Evolutionary conservation across 2,329 filamentous ascomycete species (phyloP).

Genomic region (Rosellinia necatrix): DNA sequence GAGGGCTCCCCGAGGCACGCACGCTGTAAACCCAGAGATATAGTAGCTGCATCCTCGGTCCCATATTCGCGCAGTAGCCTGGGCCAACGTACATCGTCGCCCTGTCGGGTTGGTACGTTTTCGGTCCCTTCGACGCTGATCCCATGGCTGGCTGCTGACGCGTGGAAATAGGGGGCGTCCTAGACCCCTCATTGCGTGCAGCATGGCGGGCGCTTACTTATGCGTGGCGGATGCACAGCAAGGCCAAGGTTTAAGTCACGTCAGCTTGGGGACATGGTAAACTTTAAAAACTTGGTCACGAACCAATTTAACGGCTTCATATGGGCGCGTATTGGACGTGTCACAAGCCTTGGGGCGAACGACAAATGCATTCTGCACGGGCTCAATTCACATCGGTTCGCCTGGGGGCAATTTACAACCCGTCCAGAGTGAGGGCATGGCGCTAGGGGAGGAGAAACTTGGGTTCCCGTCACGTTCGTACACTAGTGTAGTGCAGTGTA

Average conservation of each 20-base stretch:
- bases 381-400: background rate
- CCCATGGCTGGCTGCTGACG: background rate
- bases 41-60: too few species aligned
- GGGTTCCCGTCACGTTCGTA: too few species aligned
- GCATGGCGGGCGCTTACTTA: slow-evolving; percentile 18
- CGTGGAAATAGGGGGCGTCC: background rate
- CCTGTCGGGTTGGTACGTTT: too few species aligned
- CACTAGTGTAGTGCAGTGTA: too few species aligned
- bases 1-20: too few species aligned
- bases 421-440: too few species aligned
- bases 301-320: background rate
- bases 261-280: slow-evolving; percentile 11
- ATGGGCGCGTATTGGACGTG: background rate
- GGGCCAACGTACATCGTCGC: too few species aligned
- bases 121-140: too few species aligned
- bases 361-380: background rate
- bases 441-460: too few species aligned
- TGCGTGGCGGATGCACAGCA: slow-evolving; percentile 8
- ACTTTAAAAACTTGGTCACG: background rate
- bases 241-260: slow-evolving; percentile 7
- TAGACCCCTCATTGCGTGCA: slow-evolving; percentile 14
- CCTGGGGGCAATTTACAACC: too few species aligned
- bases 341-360: background rate
- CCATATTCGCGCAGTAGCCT: too few species aligned
- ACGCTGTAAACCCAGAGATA: too few species aligned